These are phyloP conservation scores for Bacidia gigantensis DNA, from an alignment of 495 filamentous ascomycete genomes.

Conservation along the genomic window DNA sequence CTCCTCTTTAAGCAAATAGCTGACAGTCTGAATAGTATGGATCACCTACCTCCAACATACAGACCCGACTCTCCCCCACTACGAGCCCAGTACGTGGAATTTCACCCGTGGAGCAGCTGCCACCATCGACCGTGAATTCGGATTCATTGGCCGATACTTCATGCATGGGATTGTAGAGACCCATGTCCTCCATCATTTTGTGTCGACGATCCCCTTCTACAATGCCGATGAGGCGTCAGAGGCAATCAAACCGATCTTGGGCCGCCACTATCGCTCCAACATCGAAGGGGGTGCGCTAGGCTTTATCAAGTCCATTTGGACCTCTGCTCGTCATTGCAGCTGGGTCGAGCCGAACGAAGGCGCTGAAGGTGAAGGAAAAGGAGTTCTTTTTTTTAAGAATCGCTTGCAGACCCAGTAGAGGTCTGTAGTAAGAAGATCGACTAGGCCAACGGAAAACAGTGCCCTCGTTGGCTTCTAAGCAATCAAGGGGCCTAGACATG, in stretches of 20 bases:
- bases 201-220: constrained; percentile 50
- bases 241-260: constrained; percentile 44
- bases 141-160: constrained; percentile 43
- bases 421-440: not conserved
- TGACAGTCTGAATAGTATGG: constrained; percentile 38
- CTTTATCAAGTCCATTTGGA: constrained; percentile 43
- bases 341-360: constrained; percentile 53
- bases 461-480: no score
- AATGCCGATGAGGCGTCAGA: constrained; percentile 47
- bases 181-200: constrained; percentile 47
- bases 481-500: not conserved
- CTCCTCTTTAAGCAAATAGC: constrained; percentile 4
- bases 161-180: constrained; percentile 51
- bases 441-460: no score
- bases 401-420: constrained; percentile 2
- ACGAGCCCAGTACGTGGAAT: constrained; percentile 41
- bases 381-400: constrained; percentile 46
- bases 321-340: constrained; percentile 35
- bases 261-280: constrained; percentile 41
- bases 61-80: constrained; percentile 45
- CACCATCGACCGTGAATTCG: constrained; percentile 48
- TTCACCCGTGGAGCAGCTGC: constrained; percentile 44
- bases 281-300: constrained; percentile 37
- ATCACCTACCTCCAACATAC: constrained; percentile 52
- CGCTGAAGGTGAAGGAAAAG: constrained; percentile 38